These are phyloP conservation scores for Xylaria sp. DNA, from an alignment of 2,329 filamentous ascomycete genomes.

Conservation along the genomic window DNA sequence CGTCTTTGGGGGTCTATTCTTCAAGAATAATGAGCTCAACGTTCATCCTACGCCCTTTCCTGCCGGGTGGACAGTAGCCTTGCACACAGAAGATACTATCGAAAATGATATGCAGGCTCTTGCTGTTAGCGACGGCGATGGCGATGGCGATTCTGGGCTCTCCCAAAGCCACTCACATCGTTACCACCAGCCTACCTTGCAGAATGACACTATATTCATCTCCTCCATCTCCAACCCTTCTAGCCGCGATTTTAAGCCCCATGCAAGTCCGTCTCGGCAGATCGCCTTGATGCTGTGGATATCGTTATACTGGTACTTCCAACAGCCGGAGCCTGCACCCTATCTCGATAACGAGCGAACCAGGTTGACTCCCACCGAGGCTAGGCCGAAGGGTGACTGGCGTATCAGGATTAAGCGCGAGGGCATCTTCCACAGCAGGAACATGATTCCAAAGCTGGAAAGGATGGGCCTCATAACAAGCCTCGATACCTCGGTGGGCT, in stretches of 20 bases:
- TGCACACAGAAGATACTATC: conserved; percentile 72
- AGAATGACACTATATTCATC: conserved; percentile 86
- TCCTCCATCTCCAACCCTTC: conserved; percentile 90
- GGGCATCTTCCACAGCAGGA: conserved; percentile 86
- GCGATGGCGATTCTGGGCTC: conserved; percentile 41
- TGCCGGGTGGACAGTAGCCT: conserved; percentile 88
- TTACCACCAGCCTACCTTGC: conserved; percentile 80
- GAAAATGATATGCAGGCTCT: conserved; percentile 47
- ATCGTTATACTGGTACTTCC: conserved; percentile 97
- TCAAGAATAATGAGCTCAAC: conserved; percentile 83
- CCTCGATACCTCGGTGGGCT: conserved; percentile 79
- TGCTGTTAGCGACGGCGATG: conserved; percentile 50
- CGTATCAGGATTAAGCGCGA: conserved; percentile 84
- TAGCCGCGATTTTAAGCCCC: conserved; percentile 80
- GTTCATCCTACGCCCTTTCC: conserved; percentile 78
- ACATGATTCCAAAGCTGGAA: conserved; percentile 89
- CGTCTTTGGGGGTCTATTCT: conserved; percentile 91
- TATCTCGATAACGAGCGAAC: conserved; percentile 72
- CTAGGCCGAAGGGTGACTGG: conserved; percentile 87
- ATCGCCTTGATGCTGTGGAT: conserved; percentile 98
- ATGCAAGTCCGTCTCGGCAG: conserved; percentile 83
- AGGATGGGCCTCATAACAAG: conserved; percentile 87
- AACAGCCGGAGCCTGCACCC: conserved; percentile 78
- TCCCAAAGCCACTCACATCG: conserved; percentile 63
- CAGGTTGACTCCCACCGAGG: conserved; percentile 72